These are phyloP conservation scores for Catenaria anguillulae DNA, from an alignment of 371 early-diverging fungal genomes.

Conservation along the genomic window DNA sequence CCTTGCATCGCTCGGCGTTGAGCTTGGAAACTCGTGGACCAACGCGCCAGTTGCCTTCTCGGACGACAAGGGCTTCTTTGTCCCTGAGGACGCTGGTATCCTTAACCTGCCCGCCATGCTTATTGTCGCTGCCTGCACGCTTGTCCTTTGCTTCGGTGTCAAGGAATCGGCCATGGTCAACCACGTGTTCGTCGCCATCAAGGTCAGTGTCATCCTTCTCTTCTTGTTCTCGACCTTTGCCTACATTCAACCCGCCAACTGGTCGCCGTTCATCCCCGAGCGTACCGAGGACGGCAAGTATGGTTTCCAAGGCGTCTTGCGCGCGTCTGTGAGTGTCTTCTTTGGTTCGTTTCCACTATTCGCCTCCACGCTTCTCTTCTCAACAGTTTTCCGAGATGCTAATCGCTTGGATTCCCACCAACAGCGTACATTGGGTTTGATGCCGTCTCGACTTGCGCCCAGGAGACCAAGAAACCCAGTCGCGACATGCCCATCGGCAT, in stretches of 20 bases:
- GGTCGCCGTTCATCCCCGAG: constrained; percentile 61
- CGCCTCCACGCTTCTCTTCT: too few species aligned
- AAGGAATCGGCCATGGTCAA: constrained; percentile 55
- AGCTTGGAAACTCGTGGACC: constrained; percentile 34
- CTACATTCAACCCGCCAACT: constrained; percentile 52
- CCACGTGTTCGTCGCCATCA: constrained; percentile 48
- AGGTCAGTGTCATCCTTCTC: constrained; percentile 54
- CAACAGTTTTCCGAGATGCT: too few species aligned
- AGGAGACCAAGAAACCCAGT: constrained; percentile 67
- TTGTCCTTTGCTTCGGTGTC: constrained; percentile 50
- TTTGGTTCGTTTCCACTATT: too few species aligned
- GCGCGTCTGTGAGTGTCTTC: constrained; percentile 64
- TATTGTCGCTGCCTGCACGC: constrained; percentile 41
- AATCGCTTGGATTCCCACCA: too few species aligned
- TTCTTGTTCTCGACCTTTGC: constrained; percentile 53
- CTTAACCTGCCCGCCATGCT: constrained; percentile 60
- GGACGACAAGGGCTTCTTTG: constrained; percentile 23
- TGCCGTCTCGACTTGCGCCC: constrained; percentile 70
- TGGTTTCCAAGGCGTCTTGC: constrained; percentile 44
- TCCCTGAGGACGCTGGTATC: constrained; percentile 31
- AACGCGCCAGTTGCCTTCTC: constrained; percentile 46
- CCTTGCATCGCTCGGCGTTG: constrained; percentile 38
- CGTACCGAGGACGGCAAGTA: constrained; percentile 6
- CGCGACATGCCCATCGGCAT: constrained; percentile 79
- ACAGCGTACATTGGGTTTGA: constrained; percentile 81